Base-by-base conservation (phyloP, 2,329 filamentous ascomycete species). In the Rosellinia necatrix region DNA sequence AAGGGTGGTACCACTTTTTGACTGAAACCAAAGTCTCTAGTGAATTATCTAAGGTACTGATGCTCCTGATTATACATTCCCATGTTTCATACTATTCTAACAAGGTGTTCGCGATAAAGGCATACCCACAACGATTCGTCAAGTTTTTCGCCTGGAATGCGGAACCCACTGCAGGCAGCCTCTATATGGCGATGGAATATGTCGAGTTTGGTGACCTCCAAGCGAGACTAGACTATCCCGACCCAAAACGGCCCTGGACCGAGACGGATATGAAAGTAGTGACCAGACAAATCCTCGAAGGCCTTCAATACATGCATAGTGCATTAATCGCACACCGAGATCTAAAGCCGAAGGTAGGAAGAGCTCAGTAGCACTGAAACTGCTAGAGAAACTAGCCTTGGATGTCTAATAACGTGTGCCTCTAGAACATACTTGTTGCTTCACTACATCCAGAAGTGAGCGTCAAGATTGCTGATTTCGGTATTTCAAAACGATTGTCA, bases 291-390 rank as follows among this genome's bases (percentile, higher is more conserved):
- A 24, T 46, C n/a, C 42, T 46, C 19, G 3, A n/a, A 10, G 42
- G 42, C n/a, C 15, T 46, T 12, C 6, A 27, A 7, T 34, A 22
- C 12, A 46, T 46, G 29, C 42, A 46, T 12, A 10, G 24, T 5
- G 27, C 22, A 15, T 2, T 34, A 7, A 46, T 46, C 15, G 19
- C 43, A 6, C 43, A 46, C 7, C 43, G 42, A 6, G 42, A 46
- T 24, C 42, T 46, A 2, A 46, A 46, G n/a, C 42, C 42, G 22
- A 12, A 34, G 42, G 42, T 46, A 46, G n/a, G n/a, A n/a, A n/a
- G n/a, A n/a, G n/a, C n/a, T n/a, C n/a, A n/a, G n/a, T n/a, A n/a
- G n/a, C n/a, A n/a, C n/a, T n/a, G n/a, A n/a, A n/a, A n/a, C n/a
- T n/a, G n/a, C n/a, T 19, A 7, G 17, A 6, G 22, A 9, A 30